phyloP scores from a whole-genome alignment of 2,329 filamentous ascomycete genomes.

The Hypoxylon sp. region DNA sequence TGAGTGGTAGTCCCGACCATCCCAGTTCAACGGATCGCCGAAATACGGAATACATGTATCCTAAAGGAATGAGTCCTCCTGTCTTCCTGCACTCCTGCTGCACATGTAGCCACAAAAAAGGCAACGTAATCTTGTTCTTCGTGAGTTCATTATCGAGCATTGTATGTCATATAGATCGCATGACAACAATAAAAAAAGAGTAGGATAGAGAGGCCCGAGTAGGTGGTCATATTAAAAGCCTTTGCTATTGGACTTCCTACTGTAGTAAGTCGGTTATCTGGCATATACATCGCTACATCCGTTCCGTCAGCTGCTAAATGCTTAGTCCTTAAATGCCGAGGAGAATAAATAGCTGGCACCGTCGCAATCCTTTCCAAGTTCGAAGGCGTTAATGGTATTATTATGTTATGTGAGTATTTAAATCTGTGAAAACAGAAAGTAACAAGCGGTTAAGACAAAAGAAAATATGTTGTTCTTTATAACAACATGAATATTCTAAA shows the following conservation, averaged over 20 bases:
- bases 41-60: conserved; percentile 7
- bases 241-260: conserved; percentile 2
- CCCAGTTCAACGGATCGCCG: conserved; percentile 18
- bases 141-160: conserved; percentile 1
- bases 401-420: neutral
- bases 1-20: conserved; percentile 11
- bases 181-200: neutral
- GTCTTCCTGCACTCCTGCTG: conserved; percentile 34
- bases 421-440: neutral
- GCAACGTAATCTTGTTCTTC: conserved; percentile 21
- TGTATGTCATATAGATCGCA: conserved; percentile 6
- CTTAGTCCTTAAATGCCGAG: neutral
- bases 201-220: conserved; percentile 1
- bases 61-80: conserved; percentile 33
- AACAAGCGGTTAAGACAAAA: neutral
- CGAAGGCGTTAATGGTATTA: neutral
- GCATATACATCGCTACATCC: neutral
- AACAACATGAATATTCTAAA: conserved; percentile 4
- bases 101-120: neutral
- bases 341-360: neutral
- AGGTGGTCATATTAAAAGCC: conserved; percentile 15
- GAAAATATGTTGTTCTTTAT: neutral
- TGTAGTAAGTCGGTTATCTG: neutral
- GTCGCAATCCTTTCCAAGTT: neutral
- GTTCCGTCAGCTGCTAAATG: neutral